Evolutionary conservation across 495 filamentous ascomycete species (phyloP).

Genomic region (Stereocaulon alpinum): DNA sequence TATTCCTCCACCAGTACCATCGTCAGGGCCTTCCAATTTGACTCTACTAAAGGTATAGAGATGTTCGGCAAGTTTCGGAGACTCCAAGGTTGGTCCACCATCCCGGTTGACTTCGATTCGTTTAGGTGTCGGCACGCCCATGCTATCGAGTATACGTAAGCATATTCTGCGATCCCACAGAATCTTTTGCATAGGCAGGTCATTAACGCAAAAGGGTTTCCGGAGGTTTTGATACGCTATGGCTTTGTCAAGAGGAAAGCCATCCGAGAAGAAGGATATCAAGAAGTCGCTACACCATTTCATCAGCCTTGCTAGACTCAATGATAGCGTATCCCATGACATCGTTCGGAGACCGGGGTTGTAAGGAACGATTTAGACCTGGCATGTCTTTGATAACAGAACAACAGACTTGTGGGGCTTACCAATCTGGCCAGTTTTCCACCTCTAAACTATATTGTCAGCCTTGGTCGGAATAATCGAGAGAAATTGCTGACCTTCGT

Average conservation of each 20-base stretch:
- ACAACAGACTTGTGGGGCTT: conserved; percentile 9
- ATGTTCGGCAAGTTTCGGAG: conserved; percentile 64
- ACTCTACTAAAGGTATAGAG: conserved; percentile 73
- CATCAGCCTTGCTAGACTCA: background rate
- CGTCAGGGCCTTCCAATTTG: conserved; percentile 60
- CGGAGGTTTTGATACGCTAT: conserved; percentile 85
- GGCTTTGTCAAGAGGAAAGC: conserved; percentile 93
- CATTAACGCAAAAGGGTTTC: conserved; percentile 95
- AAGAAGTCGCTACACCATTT: conserved; percentile 64
- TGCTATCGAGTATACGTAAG: conserved; percentile 73
- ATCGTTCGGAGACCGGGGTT: background rate
- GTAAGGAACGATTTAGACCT: no score
- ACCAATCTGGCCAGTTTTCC: conserved; percentile 62
- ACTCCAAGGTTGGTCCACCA: conserved; percentile 72
- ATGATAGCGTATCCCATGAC: background rate
- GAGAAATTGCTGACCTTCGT: conserved; percentile 66
- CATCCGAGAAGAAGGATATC: conserved; percentile 95
- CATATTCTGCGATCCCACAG: conserved; percentile 93
- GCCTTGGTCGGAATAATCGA: conserved; percentile 28
- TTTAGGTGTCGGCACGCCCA: conserved; percentile 78
- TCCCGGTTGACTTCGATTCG: conserved; percentile 91
- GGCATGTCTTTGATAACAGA: background rate
- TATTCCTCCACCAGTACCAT: conserved; percentile 57
- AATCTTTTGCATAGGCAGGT: conserved; percentile 95
- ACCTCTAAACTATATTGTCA: conserved; percentile 37